Evolutionary conservation across 768 basidiomycete species (phyloP).

Genomic region (Trametes meyenii): DNA sequence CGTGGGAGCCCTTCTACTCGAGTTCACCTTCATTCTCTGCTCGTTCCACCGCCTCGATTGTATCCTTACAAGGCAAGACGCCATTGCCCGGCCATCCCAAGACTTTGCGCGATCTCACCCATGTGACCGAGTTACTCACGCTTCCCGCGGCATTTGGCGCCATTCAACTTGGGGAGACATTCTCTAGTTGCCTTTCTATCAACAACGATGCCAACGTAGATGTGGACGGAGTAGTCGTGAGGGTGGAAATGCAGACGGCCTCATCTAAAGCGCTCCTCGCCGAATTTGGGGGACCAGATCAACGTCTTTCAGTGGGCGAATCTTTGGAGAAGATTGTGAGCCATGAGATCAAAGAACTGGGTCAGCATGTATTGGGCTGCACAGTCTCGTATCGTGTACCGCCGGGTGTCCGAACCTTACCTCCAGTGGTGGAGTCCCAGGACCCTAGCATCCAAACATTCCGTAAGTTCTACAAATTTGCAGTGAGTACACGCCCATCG

Average conservation of each 20-base stretch:
- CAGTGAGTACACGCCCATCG: slow-evolving; percentile 50
- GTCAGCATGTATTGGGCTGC: slow-evolving; percentile 87
- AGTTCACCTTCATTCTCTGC: slow-evolving; percentile 81
- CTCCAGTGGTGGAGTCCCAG: slow-evolving; percentile 49
- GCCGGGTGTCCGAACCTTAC: slow-evolving; percentile 52
- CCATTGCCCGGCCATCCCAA: slow-evolving; percentile 80
- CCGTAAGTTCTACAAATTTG: slow-evolving; percentile 91
- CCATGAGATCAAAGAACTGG: slow-evolving; percentile 93
- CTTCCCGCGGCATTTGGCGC: slow-evolving; percentile 83
- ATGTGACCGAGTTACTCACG: slow-evolving; percentile 77
- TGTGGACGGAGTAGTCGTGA: slow-evolving; percentile 65
- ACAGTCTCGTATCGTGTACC: slow-evolving; percentile 82
- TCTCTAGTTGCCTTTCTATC: slow-evolving; percentile 79
- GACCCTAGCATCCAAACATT: slow-evolving; percentile 70
- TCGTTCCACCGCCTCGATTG: slow-evolving; percentile 75
- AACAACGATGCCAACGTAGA: slow-evolving; percentile 74
- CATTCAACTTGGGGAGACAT: slow-evolving; percentile 89
- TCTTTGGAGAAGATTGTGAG: slow-evolving; percentile 69
- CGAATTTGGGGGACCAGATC: slow-evolving; percentile 61
- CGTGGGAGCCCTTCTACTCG: slow-evolving; percentile 89
- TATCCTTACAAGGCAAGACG: slow-evolving; percentile 71
- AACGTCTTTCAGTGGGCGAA: slow-evolving; percentile 55
- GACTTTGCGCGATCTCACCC: slow-evolving; percentile 79
- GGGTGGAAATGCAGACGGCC: slow-evolving; percentile 86
- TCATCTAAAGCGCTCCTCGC: slow-evolving; percentile 63